Evolutionary conservation across 495 filamentous ascomycete genomes (phyloP).

Genomic region (Penicillium pulvis): DNA sequence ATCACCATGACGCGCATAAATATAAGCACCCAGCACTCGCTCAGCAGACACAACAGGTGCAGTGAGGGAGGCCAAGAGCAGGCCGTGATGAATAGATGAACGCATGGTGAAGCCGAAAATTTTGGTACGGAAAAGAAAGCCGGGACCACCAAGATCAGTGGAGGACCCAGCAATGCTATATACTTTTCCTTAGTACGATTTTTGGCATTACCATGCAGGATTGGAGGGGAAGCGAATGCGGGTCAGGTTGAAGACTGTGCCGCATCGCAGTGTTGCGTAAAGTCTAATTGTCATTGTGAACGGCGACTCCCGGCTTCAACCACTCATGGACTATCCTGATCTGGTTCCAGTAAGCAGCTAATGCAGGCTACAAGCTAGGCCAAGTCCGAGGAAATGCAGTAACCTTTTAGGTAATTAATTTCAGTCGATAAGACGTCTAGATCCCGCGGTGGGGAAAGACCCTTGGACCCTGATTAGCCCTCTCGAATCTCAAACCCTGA

Average conservation of each 20-base stretch:
- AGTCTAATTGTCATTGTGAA: conserved; percentile 12
- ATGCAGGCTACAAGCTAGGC: conserved; percentile 4
- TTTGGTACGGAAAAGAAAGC: not conserved
- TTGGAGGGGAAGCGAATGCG: not conserved
- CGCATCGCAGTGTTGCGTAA: not conserved
- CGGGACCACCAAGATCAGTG: not conserved
- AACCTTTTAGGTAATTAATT: conserved; percentile 23
- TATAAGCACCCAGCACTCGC: conserved; percentile 63
- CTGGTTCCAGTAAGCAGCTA: conserved; percentile 9
- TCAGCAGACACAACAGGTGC: conserved; percentile 49
- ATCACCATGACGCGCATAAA: conserved; percentile 68
- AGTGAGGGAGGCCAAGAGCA: conserved; percentile 34
- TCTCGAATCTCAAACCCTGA: not conserved
- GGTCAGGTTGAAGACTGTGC: not conserved
- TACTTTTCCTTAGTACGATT: not conserved
- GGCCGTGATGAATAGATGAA: conserved; percentile 31
- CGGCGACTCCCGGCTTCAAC: conserved; percentile 10
- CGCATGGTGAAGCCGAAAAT: conserved; percentile 25
- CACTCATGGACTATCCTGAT: conserved; percentile 5
- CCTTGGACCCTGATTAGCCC: not conserved
- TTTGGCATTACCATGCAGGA: not conserved
- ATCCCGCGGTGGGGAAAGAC: conserved; percentile 6
- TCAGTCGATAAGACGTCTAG: conserved; percentile 13
- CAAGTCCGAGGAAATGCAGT: conserved; percentile 17
- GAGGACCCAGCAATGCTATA: not conserved